Conservation (phyloP, 208 protist species). For the Leishmania gerbilli region DNA sequence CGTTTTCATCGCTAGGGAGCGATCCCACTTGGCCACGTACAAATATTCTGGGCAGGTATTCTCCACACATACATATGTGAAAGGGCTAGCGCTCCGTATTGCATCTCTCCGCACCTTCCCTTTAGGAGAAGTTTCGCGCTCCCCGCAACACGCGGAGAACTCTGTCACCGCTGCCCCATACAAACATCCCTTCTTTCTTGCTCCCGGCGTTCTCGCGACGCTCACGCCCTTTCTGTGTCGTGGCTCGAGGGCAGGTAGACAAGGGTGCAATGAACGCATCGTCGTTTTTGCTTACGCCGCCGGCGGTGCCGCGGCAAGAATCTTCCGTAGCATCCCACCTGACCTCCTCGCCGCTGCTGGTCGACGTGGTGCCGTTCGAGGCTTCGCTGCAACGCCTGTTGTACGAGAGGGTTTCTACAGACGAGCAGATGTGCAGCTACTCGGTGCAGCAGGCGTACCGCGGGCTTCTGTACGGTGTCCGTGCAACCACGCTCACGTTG, state of each 20-base stretch:
- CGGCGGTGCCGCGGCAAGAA: not conserved
- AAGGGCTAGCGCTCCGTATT: not conserved
- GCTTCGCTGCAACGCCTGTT: constrained; percentile 63
- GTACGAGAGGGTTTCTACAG: constrained; percentile 40
- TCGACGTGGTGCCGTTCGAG: constrained; percentile 61
- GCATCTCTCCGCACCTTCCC: not conserved
- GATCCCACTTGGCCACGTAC: not conserved
- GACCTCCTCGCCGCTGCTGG: constrained; percentile 16
- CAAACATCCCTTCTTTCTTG: not conserved
- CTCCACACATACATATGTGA: not conserved
- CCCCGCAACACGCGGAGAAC: not conserved
- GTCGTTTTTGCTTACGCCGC: constrained; percentile 7
- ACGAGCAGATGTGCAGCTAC: constrained; percentile 80
- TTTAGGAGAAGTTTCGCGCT: not conserved
- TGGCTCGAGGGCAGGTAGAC: not conserved
- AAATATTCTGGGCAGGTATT: not conserved
- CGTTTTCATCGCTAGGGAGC: not conserved
- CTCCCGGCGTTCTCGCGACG: not conserved
- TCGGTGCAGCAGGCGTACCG: constrained; percentile 68
- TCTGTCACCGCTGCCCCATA: not conserved
- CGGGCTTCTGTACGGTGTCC: constrained; percentile 53
- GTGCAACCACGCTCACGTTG: constrained; percentile 10
- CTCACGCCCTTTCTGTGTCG: not conserved
- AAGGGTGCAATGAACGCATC: not conserved
- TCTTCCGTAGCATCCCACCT: not conserved